These are phyloP conservation scores for Thelonectria rubi DNA, from an alignment of 2,329 filamentous ascomycete genomes.

Conservation along the genomic window DNA sequence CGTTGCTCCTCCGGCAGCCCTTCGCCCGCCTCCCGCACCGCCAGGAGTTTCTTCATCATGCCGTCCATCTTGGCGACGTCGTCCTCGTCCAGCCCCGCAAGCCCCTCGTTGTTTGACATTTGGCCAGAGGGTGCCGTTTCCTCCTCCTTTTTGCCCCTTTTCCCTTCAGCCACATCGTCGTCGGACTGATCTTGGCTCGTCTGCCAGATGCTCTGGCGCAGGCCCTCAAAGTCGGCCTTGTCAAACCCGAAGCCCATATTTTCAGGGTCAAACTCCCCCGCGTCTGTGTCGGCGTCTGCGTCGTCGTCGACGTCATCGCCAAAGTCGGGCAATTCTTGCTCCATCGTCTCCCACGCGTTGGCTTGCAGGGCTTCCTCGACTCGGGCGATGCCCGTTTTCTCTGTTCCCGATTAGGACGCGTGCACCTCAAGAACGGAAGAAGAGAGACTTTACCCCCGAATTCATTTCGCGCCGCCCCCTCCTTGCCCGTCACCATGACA, in stretches of 20 bases:
- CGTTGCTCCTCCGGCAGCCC: constrained; percentile 69
- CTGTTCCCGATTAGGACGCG: constrained; percentile 48
- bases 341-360: constrained; percentile 67
- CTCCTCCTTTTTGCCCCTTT: constrained; percentile 25
- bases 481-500: constrained; percentile 59
- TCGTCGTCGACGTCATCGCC: constrained; percentile 41
- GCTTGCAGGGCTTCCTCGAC: constrained; percentile 69
- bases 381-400: constrained; percentile 67
- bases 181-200: constrained; percentile 44
- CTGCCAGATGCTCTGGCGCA: constrained; percentile 62
- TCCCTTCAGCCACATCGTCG: constrained; percentile 25
- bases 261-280: constrained; percentile 50
- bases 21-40: constrained; percentile 66
- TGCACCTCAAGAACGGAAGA: background rate
- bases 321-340: constrained; percentile 41
- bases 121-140: constrained; percentile 20
- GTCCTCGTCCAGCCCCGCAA: constrained; percentile 56
- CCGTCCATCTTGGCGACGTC: constrained; percentile 68
- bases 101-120: constrained; percentile 47
- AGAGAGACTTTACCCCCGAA: constrained; percentile 58
- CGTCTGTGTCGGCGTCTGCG: constrained; percentile 29
- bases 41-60: constrained; percentile 72
- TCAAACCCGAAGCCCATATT: constrained; percentile 63
- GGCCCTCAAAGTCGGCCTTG: constrained; percentile 60
- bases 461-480: constrained; percentile 59